A percentile compares a stretch with the other conserved stretches of the same genome.
Evolutionary conservation across 495 filamentous ascomycete genomes (phyloP).

Genomic region (Aspergillus conjunctus): DNA sequence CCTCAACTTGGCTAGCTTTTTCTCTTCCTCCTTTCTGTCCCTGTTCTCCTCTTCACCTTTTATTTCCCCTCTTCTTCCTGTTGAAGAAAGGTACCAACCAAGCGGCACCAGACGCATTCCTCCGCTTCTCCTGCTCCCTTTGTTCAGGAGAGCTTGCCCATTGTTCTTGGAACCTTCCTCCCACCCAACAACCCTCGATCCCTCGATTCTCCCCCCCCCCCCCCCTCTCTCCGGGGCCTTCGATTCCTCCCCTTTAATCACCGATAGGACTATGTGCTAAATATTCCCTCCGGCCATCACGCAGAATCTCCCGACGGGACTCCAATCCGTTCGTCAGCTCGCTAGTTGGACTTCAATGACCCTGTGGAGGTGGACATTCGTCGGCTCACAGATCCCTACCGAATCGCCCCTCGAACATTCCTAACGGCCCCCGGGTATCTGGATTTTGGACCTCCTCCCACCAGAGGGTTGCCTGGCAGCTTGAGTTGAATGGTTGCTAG

Average conservation of each 20-base stretch:
- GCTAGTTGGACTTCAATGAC: slow-evolving; percentile 45
- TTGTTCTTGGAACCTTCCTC: slow-evolving; percentile 21
- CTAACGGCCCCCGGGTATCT: slow-evolving; percentile 29
- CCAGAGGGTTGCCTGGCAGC: slow-evolving; percentile 43
- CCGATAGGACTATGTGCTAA: slow-evolving; percentile 20
- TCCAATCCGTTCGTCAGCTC: slow-evolving; percentile 64
- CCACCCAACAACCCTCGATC: slow-evolving; percentile 21
- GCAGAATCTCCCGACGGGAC: slow-evolving; percentile 9
- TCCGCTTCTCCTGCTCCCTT: slow-evolving; percentile 35
- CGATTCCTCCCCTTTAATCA: slow-evolving; percentile 11
- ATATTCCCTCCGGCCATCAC: not conserved
- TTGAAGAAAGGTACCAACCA: slow-evolving; percentile 1
- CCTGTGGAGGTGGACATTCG: slow-evolving; percentile 31
- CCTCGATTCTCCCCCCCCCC: not conserved
- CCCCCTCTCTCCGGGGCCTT: slow-evolving; percentile 23
- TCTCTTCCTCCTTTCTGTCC: slow-evolving; percentile 10
- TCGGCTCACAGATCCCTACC: slow-evolving; percentile 29
- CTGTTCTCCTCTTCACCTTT: slow-evolving; percentile 6
- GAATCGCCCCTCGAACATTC: slow-evolving; percentile 38
- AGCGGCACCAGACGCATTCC: slow-evolving; percentile 20
- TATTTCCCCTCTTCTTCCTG: slow-evolving; percentile 5
- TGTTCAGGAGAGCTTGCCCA: slow-evolving; percentile 23
- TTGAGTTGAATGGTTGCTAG: slow-evolving; percentile 48
- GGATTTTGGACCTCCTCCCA: slow-evolving; percentile 21
- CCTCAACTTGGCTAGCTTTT: slow-evolving; percentile 10